phyloP scores from a whole-genome alignment of 2,329 filamentous ascomycete genomes.

The Penicillium sumatraense region DNA sequence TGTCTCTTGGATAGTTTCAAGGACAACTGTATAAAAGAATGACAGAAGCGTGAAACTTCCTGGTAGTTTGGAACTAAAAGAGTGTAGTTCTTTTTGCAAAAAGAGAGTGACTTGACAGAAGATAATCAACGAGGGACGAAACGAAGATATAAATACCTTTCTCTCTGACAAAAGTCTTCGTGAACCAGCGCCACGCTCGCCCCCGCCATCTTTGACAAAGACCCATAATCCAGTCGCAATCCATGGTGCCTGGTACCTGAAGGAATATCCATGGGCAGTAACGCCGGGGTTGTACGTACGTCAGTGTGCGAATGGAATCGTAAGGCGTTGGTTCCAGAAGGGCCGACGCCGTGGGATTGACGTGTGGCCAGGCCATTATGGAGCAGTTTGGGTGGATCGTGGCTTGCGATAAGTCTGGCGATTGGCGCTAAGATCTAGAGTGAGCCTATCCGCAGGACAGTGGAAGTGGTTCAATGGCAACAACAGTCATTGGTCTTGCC shows the following conservation, averaged over 20 bases:
- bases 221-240: not conserved
- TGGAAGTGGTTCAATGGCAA: not conserved
- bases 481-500: not conserved
- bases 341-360: slow-evolving; percentile 17
- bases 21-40: slow-evolving; percentile 15
- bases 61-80: slow-evolving; percentile 8
- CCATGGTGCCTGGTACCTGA: slow-evolving; percentile 19
- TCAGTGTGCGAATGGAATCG: slow-evolving; percentile 10
- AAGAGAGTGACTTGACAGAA: slow-evolving; percentile 15
- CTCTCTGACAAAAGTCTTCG: not conserved
- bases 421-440: slow-evolving; percentile 13
- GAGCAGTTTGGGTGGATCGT: not conserved
- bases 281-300: slow-evolving; percentile 9
- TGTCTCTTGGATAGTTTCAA: slow-evolving; percentile 1
- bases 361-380: slow-evolving; percentile 1
- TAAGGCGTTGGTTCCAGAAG: slow-evolving; percentile 14
- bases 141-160: slow-evolving; percentile 6
- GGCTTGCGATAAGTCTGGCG: not conserved
- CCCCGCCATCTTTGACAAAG: not conserved
- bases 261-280: slow-evolving; percentile 7
- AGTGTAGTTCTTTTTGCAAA: slow-evolving; percentile 12
- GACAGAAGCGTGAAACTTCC: slow-evolving; percentile 19
- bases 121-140: not conserved
- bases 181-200: slow-evolving; percentile 1
- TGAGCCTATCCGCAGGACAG: not conserved